Percentiles rank a stretch among this genome's conserved stretches.
Conservation (phyloP, 78 protist genomes). For the Diacronema lutheri region DNA sequence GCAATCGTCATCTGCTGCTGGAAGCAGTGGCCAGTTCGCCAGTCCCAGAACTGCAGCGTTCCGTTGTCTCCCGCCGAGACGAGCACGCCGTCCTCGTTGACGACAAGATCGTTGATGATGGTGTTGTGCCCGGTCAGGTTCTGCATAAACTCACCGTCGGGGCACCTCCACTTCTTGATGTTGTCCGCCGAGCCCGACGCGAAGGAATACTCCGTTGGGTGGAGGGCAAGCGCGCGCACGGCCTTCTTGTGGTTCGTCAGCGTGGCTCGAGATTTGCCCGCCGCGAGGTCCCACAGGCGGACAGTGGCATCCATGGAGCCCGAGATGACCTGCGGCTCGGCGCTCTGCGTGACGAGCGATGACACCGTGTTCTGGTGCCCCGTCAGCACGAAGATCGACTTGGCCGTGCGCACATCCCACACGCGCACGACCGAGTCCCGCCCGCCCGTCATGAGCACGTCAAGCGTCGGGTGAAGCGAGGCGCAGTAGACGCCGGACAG, state of each 20-base stretch:
- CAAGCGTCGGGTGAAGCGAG: constrained; percentile 93
- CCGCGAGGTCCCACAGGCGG: constrained; percentile 93
- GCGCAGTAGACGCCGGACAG: constrained; percentile 81
- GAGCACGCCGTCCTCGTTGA: constrained; percentile 55
- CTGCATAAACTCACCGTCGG: constrained; percentile 87
- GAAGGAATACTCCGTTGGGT: constrained; percentile 87
- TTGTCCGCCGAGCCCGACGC: constrained; percentile 89
- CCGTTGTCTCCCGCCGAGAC: constrained; percentile 79
- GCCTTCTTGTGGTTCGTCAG: constrained; percentile 97
- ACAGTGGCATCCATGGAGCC: constrained; percentile 84
- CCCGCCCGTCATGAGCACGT: constrained; percentile 94
- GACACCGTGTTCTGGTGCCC: constrained; percentile 84
- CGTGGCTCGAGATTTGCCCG: constrained; percentile 30
- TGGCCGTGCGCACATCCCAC: constrained; percentile 95
- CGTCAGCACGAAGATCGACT: constrained; percentile 50
- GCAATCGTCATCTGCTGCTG: constrained; percentile 63
- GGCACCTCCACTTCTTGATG: constrained; percentile 92
- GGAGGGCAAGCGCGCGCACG: constrained; percentile 79
- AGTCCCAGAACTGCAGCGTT: constrained; percentile 88
- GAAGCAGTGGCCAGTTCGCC: constrained; percentile 88
- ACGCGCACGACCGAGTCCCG: constrained; percentile 83
- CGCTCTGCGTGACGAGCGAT: constrained; percentile 66
- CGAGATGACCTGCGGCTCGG: constrained; percentile 46
- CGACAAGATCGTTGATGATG: constrained; percentile 79
- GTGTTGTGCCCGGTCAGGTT: constrained; percentile 85